Evolutionary conservation across 768 basidiomycete species (phyloP).

Genomic region (Mycena crocata): DNA sequence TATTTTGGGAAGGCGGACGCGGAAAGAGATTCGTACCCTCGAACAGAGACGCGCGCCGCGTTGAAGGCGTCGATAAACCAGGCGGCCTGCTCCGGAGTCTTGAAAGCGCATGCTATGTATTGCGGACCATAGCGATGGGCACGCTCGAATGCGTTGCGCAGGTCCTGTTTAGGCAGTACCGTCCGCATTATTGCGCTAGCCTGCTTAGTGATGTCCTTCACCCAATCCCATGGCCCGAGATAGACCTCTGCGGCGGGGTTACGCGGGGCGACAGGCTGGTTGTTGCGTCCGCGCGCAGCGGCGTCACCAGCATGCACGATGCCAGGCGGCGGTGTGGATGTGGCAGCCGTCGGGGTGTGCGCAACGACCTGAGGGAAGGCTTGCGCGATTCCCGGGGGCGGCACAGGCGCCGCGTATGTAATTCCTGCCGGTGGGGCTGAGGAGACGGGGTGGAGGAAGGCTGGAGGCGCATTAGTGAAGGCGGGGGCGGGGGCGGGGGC

Average conservation of each 20-base stretch:
- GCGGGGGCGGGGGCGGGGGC: too few species aligned
- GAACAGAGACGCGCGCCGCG: neutral
- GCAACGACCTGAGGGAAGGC: too few species aligned
- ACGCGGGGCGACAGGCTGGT: neutral
- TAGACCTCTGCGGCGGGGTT: neutral
- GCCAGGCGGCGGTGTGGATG: too few species aligned
- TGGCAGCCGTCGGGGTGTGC: too few species aligned
- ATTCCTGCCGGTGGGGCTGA: too few species aligned
- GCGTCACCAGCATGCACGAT: neutral
- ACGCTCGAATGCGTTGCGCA: neutral
- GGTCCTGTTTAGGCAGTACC: neutral
- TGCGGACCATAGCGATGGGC: neutral
- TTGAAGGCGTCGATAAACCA: conserved; percentile 10
- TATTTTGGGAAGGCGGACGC: conserved; percentile 14
- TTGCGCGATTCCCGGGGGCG: too few species aligned
- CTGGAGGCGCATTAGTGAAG: too few species aligned
- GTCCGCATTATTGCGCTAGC: neutral
- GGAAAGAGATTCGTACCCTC: neutral
- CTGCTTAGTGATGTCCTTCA: neutral
- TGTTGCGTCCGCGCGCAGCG: neutral
- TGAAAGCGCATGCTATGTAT: neutral
- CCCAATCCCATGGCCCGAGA: neutral
- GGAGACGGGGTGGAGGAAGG: too few species aligned
- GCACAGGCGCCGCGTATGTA: too few species aligned
- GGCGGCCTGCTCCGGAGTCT: neutral